Evolutionary conservation across 78 protist species (phyloP).

Genomic region (Reticulomyxa filosa): DNA sequence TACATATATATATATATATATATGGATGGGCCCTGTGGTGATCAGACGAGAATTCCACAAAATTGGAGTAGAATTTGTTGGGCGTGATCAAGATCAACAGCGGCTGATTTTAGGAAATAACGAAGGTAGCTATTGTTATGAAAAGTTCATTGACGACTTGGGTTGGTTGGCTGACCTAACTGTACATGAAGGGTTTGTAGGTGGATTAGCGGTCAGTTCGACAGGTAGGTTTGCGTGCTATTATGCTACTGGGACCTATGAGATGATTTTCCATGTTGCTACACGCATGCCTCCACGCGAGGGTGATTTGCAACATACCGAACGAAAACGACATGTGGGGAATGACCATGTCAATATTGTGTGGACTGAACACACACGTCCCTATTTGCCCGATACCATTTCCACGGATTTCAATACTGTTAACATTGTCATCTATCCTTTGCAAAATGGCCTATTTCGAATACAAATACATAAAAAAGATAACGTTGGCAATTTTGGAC

Average conservation of each 20-base stretch:
- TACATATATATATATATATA: no score
- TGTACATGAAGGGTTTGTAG: constrained; percentile 25
- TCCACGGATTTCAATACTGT: constrained; percentile 29
- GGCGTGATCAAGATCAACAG: constrained; percentile 18
- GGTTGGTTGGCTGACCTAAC: constrained; percentile 25
- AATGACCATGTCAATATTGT: constrained; percentile 31
- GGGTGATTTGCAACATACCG: constrained; percentile 23
- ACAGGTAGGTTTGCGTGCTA: constrained; percentile 16
- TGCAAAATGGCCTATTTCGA: not conserved
- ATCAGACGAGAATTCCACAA: constrained; percentile 26
- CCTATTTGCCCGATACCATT: constrained; percentile 18
- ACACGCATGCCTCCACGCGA: constrained; percentile 23
- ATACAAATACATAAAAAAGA: constrained; percentile 3
- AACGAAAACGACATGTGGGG: constrained; percentile 36
- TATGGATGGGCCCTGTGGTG: no score
- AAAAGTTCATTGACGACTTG: constrained; percentile 2
- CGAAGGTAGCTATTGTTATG: not conserved
- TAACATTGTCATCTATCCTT: constrained; percentile 20
- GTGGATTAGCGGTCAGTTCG: constrained; percentile 18
- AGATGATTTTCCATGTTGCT: constrained; percentile 37
- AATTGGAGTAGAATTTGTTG: constrained; percentile 32
- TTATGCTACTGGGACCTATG: constrained; percentile 6
- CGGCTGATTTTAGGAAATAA: constrained; percentile 12
- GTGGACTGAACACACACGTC: constrained; percentile 17
- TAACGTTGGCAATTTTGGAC: no score